phyloP scores from a whole-genome alignment of 1,139 yeast genomes.

The Candida tropicalis region DNA sequence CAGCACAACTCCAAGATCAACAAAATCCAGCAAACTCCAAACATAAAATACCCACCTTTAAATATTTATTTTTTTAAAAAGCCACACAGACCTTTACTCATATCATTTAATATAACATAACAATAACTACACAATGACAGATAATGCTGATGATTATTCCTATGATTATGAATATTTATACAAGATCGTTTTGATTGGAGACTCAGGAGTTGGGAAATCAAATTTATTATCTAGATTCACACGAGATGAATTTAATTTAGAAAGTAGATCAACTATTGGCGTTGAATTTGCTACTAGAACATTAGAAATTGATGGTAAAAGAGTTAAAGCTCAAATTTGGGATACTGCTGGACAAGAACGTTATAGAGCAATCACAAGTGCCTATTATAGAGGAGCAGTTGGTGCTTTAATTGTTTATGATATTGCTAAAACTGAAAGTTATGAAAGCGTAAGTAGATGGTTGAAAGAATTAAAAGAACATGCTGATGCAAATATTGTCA shows the following conservation, averaged over 20 bases:
- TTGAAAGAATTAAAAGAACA: conserved; percentile 92
- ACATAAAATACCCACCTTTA: no score
- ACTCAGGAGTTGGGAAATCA: conserved; percentile 97
- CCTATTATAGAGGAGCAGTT: conserved; percentile 97
- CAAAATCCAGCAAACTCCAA: no score
- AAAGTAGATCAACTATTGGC: conserved; percentile 93
- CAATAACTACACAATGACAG: conserved; percentile 32
- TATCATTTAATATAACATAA: conserved; percentile 3
- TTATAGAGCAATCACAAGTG: conserved; percentile 96
- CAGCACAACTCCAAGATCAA: neutral
- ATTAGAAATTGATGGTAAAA: conserved; percentile 89
- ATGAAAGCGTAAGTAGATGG: conserved; percentile 95
- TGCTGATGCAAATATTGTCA: conserved; percentile 95
- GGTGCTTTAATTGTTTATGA: conserved; percentile 97
- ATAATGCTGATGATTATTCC: conserved; percentile 69
- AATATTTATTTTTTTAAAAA: no score
- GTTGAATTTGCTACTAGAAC: conserved; percentile 98
- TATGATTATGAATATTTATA: conserved; percentile 95
- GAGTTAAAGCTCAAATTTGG: conserved; percentile 98
- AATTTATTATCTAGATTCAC: conserved; percentile 92
- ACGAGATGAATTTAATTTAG: conserved; percentile 92
- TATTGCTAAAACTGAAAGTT: conserved; percentile 88
- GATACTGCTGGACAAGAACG: conserved; percentile 99
- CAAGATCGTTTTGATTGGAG: conserved; percentile 96
- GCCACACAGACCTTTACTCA: no score